Conservation (phyloP, 805 yeast species). For the Candida silvicultrix region DNA sequence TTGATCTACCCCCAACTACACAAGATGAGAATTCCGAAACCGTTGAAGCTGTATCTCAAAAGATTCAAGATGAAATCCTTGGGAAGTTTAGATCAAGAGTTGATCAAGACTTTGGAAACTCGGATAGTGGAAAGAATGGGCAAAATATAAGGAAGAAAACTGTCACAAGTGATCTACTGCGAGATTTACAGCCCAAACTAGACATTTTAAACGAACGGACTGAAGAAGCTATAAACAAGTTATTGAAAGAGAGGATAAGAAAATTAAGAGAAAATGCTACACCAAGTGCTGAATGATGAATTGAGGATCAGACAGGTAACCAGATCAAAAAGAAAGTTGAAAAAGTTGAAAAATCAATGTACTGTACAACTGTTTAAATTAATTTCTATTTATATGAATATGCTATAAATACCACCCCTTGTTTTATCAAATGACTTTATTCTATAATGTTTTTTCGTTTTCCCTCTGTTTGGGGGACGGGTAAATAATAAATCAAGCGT, state of each 20-base stretch:
- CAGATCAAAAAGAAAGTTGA: too few relatives aligned
- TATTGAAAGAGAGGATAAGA: constrained; percentile 30
- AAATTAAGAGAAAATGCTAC: constrained; percentile 2
- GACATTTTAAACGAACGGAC: constrained; percentile 35
- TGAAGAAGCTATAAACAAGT: constrained; percentile 30
- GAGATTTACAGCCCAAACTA: constrained; percentile 32
- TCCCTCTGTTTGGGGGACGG: too few relatives aligned
- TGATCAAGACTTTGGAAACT: neutral
- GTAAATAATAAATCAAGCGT: neutral
- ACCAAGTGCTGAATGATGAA: neutral
- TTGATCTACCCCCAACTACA: constrained; percentile 17
- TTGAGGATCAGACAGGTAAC: too few relatives aligned
- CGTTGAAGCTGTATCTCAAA: constrained; percentile 28
- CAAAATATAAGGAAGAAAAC: constrained; percentile 8
- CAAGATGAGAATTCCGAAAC: constrained; percentile 26
- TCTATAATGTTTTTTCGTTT: too few relatives aligned
- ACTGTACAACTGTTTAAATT: neutral
- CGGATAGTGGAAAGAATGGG: constrained; percentile 2
- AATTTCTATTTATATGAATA: too few relatives aligned
- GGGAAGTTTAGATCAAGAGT: constrained; percentile 6
- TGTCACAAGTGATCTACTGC: constrained; percentile 30
- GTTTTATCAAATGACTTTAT: too few relatives aligned
- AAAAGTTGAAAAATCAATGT: neutral
- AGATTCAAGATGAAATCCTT: constrained; percentile 22
- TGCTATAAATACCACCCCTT: too few relatives aligned